Conservation (phyloP, 2,329 filamentous ascomycete genomes). For the Penicillium italicum region DNA sequence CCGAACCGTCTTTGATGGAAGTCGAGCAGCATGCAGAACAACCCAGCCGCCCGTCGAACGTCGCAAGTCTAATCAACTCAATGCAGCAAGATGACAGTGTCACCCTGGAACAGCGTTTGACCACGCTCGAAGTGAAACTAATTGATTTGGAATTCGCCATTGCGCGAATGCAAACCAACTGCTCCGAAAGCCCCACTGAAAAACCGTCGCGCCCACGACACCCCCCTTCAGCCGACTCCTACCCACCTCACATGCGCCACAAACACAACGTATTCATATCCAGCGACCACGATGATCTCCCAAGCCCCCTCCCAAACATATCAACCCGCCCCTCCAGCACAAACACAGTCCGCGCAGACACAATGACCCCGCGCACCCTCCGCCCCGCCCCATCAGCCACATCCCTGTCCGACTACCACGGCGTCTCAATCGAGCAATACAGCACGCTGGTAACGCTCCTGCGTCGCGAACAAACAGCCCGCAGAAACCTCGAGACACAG, state of each 20-base stretch:
- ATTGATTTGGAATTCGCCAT: constrained; percentile 51
- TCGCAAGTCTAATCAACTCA: constrained; percentile 38
- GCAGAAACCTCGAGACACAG: constrained; percentile 45
- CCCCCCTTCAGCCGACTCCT: constrained; percentile 13
- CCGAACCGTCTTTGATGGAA: constrained; percentile 20
- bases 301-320: constrained; percentile 17
- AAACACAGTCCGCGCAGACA: constrained; percentile 34
- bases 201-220: constrained; percentile 16
- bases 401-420: constrained; percentile 31
- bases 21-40: constrained; percentile 18
- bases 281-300: constrained; percentile 15
- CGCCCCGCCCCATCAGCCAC: constrained; percentile 31
- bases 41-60: constrained; percentile 31
- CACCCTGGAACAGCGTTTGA: constrained; percentile 46
- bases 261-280: constrained; percentile 17
- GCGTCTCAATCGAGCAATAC: constrained; percentile 47
- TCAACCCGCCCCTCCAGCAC: constrained; percentile 28
- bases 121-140: constrained; percentile 49
- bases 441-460: constrained; percentile 46
- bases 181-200: constrained; percentile 18
- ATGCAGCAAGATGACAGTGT: constrained; percentile 42
- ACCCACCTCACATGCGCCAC: constrained; percentile 13
- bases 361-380: constrained; percentile 24
- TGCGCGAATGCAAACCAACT: constrained; percentile 44
- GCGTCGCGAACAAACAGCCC: constrained; percentile 46